Evolutionary conservation across 169 alveolate species (phyloP).

Genomic region (Blepharisma undulans): DNA sequence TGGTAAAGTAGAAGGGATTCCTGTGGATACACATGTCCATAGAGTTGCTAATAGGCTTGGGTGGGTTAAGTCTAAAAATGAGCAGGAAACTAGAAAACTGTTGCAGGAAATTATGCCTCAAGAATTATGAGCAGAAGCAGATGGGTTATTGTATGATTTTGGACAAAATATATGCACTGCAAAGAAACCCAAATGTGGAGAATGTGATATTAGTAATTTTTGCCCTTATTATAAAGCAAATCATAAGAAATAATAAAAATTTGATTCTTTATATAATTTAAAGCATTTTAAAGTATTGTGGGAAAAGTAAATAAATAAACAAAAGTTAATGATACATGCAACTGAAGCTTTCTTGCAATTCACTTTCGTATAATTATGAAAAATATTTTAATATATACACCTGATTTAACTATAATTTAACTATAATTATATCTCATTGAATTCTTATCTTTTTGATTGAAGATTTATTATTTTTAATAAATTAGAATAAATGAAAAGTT

Average conservation of each 20-base stretch:
- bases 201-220: slow-evolving; percentile 1
- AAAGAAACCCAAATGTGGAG: slow-evolving; percentile 56
- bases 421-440: not conserved
- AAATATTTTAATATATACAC: too few relatives aligned
- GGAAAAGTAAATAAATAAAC: too few relatives aligned
- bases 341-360: too few relatives aligned
- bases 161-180: slow-evolving; percentile 95
- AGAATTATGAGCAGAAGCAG: slow-evolving; percentile 89
- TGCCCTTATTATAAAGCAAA: not conserved
- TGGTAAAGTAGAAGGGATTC: slow-evolving; percentile 83
- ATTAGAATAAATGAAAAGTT: not conserved
- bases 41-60: slow-evolving; percentile 90
- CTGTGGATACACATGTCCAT: slow-evolving; percentile 93
- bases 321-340: too few relatives aligned
- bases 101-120: slow-evolving; percentile 87
- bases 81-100: slow-evolving; percentile 89
- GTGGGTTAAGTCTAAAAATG: slow-evolving; percentile 91
- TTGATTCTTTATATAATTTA: not conserved
- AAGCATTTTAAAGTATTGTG: too few relatives aligned
- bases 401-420: not conserved
- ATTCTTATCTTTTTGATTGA: not conserved
- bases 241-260: not conserved
- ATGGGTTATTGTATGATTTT: slow-evolving; percentile 91
- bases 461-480: too few relatives aligned
- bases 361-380: too few relatives aligned